Conservation (phyloP, 805 yeast genomes). For the Kazachstania kunashirensis region DNA sequence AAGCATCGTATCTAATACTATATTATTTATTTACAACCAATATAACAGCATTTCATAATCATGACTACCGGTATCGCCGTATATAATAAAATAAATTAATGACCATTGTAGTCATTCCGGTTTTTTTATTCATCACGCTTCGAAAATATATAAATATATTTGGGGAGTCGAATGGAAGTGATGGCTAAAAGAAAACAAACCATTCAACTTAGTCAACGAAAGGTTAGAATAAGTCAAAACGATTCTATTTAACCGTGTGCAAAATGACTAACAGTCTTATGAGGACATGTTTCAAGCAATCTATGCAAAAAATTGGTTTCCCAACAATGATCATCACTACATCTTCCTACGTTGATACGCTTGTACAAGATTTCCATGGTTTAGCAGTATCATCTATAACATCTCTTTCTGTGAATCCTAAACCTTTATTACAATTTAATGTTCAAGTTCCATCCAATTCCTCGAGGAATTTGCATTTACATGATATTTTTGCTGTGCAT, state of each 20-base stretch:
- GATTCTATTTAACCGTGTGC: too few relatives aligned
- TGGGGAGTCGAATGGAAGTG: too few relatives aligned
- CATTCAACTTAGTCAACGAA: too few relatives aligned
- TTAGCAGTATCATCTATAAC: conserved; percentile 81
- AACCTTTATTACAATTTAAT: conserved; percentile 75
- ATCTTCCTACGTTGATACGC: conserved; percentile 29
- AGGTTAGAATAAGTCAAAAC: too few relatives aligned
- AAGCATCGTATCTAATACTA: not conserved
- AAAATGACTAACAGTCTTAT: not conserved
- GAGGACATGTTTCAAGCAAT: conserved; percentile 5
- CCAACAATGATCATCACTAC: conserved; percentile 55
- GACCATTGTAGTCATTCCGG: too few relatives aligned
- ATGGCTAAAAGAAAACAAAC: too few relatives aligned
- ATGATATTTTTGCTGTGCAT: conserved; percentile 60
- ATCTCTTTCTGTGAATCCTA: conserved; percentile 69
- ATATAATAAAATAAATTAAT: too few relatives aligned
- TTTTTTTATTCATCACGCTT: too few relatives aligned
- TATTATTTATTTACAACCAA: too few relatives aligned
- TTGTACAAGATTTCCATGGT: conserved; percentile 35
- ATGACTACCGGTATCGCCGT: too few relatives aligned
- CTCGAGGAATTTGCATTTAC: conserved; percentile 51
- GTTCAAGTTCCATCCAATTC: conserved; percentile 81
- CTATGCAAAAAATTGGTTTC: conserved; percentile 38
- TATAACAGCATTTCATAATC: too few relatives aligned
- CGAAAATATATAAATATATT: too few relatives aligned